These are phyloP conservation scores for Discostella stelligera DNA, from an alignment of 352 stramenopile genomes.

Conservation along the genomic window DNA sequence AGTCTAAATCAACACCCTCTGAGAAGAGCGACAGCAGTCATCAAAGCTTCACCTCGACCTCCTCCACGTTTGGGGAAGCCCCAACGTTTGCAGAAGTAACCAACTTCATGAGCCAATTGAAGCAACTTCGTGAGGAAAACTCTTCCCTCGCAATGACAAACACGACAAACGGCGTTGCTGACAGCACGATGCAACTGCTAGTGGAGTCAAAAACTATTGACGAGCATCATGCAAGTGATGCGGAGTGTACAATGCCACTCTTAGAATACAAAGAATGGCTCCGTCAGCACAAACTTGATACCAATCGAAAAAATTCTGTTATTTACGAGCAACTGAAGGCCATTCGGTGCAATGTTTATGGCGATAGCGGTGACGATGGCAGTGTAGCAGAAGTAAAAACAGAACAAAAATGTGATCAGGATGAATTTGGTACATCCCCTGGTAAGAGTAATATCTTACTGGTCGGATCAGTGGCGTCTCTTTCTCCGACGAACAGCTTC, in stretches of 20 bases:
- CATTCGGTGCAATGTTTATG: slow-evolving; percentile 14
- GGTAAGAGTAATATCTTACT: neutral
- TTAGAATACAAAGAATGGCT: slow-evolving; percentile 45
- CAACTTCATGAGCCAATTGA: slow-evolving; percentile 45
- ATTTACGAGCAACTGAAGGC: slow-evolving; percentile 35
- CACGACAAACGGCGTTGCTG: neutral
- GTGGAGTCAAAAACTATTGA: slow-evolving; percentile 7
- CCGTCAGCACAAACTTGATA: slow-evolving; percentile 33
- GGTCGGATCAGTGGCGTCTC: neutral
- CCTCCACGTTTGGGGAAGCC: neutral
- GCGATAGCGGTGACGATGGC: neutral
- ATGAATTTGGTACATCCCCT: neutral
- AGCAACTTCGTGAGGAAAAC: slow-evolving; percentile 19
- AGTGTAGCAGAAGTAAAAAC: neutral
- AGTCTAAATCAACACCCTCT: neutral
- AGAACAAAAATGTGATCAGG: neutral
- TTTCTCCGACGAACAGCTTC: neutral
- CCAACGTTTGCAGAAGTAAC: slow-evolving; percentile 46
- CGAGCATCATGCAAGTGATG: slow-evolving; percentile 24
- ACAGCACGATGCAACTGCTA: neutral
- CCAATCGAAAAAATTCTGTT: slow-evolving; percentile 28
- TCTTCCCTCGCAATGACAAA: neutral
- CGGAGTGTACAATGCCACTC: slow-evolving; percentile 29
- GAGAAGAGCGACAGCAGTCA: neutral
- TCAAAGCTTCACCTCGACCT: neutral